Conservation (phyloP, 139 green algal species). For the Astrephomene gubernaculifera region DNA sequence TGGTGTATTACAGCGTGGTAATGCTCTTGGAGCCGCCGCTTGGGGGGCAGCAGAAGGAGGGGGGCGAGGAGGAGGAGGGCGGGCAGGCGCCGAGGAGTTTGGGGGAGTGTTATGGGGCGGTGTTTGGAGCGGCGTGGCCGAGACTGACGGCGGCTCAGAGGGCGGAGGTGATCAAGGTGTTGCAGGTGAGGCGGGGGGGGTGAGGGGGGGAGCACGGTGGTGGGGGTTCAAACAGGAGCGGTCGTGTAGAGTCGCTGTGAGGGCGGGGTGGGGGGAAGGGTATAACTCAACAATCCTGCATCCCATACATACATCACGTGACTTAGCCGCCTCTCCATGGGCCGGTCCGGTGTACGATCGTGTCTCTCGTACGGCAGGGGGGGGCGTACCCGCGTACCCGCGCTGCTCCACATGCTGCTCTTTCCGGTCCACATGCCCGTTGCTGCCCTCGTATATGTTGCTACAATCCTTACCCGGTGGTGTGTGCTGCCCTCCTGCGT, state of each 20-base stretch:
- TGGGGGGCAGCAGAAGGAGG: neutral
- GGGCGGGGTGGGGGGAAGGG: neutral
- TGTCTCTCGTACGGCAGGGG: too few relatives aligned
- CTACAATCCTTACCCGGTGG: neutral
- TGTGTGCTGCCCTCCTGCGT: neutral
- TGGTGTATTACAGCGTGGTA: slow-evolving; percentile 40
- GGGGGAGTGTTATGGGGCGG: neutral
- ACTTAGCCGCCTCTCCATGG: too few relatives aligned
- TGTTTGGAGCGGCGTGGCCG: slow-evolving; percentile 22
- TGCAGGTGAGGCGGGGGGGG: slow-evolving; percentile 8
- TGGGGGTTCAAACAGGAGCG: too few relatives aligned
- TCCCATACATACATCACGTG: too few relatives aligned
- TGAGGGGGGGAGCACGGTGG: too few relatives aligned
- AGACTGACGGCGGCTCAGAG: neutral
- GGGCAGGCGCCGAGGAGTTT: too few relatives aligned
- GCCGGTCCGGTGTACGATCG: too few relatives aligned
- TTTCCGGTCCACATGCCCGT: neutral
- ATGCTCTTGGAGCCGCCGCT: slow-evolving; percentile 39
- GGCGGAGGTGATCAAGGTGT: slow-evolving; percentile 6
- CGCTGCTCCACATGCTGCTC: neutral
- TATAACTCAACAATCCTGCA: too few relatives aligned
- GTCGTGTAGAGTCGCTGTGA: too few relatives aligned
- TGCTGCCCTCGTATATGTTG: neutral
- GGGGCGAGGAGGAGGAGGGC: too few relatives aligned
- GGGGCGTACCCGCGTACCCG: too few relatives aligned